These are phyloP conservation scores for Davidsoniella australis DNA, from an alignment of 2,329 filamentous ascomycete genomes.

Conservation along the genomic window DNA sequence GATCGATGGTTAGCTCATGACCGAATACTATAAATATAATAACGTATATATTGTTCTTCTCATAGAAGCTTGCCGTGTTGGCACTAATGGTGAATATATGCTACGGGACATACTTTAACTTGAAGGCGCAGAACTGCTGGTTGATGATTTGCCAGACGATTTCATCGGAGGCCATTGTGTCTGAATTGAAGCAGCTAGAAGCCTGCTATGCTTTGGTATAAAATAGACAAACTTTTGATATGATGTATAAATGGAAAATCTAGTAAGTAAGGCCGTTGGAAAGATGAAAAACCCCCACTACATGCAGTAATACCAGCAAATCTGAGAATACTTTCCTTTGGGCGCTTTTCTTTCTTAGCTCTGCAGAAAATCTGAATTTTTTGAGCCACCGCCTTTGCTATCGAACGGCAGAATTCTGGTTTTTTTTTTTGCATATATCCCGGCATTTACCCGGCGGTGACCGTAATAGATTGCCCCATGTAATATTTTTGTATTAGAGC, in stretches of 20 bases:
- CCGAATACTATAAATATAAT: not conserved
- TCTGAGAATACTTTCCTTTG: no score
- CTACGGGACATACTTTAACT: conserved; percentile 52
- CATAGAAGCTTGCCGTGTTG: not conserved
- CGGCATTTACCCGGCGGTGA: conserved; percentile 9
- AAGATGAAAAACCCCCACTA: conserved; percentile 1
- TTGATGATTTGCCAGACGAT: conserved; percentile 97
- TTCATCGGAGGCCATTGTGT: conserved; percentile 73
- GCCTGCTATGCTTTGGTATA: not conserved
- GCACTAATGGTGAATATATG: not conserved
- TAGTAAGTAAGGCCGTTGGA: conserved; percentile 1
- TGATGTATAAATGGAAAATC: conserved; percentile 2
- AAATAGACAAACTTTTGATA: not conserved
- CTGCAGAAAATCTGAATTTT: conserved; percentile 12
- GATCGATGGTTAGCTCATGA: not conserved
- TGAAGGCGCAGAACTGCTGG: conserved; percentile 88
- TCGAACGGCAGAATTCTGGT: conserved; percentile 9
- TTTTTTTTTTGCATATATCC: not conserved
- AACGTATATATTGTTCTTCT: not conserved
- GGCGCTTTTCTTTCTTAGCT: not conserved
- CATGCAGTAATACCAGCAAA: not conserved
- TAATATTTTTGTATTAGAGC: not conserved
- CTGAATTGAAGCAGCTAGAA: conserved; percentile 9
- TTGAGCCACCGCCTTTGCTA: conserved; percentile 12
- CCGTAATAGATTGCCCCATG: not conserved